Evolutionary conservation across 768 basidiomycete genomes (phyloP), one percentile per base, ranked within the genome.

Genomic region (Boletus bicolor): DNA sequence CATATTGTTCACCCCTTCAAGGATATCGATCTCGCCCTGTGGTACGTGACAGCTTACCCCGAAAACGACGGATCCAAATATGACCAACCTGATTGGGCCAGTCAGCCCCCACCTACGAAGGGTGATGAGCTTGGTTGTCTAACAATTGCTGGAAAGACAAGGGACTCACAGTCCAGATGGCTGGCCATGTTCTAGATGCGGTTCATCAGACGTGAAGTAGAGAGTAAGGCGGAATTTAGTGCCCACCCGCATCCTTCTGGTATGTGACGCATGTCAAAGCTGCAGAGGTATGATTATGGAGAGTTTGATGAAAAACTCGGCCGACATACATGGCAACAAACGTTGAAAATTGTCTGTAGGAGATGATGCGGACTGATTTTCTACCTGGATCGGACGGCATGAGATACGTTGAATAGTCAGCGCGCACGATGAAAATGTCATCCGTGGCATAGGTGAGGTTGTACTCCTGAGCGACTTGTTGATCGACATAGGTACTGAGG

Each of bases 1-100:
- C 48, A 73, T 60, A 17, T 66, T 53, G 58, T 82, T 80, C 47
- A 81, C 77, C 5, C 77, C 75, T 58, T 82, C 81, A 41, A 81
- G 64, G 46, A 80, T 76, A 63, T 82, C 81, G 46, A 80, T 73
- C 61, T 82, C 79, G 39, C 67, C 69, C 64, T 71, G 15, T 9
- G 0, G n/a, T 12, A 15, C 19, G 15, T 34, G 44, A 52, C 28
- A 43, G 24, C 28, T 15, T 36, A 15, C n/a, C 21, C 15, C 1
- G 19, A 30, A 35, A 14, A 11, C 30, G 35, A 51, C 30, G 4
- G n/a, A 19, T 28, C 6, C 12, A 26, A 14, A 42, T 7, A 43
- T 30, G 32, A 38, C 48, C 0, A 32, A 48, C 66, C n/a, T 56
- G 14, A 24, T 58, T 47, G 12, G 66, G 66, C 66, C 66, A 68